Base-by-base conservation (phyloP, 306 rosid genomes). In the Vigna nakashimae region DNA sequence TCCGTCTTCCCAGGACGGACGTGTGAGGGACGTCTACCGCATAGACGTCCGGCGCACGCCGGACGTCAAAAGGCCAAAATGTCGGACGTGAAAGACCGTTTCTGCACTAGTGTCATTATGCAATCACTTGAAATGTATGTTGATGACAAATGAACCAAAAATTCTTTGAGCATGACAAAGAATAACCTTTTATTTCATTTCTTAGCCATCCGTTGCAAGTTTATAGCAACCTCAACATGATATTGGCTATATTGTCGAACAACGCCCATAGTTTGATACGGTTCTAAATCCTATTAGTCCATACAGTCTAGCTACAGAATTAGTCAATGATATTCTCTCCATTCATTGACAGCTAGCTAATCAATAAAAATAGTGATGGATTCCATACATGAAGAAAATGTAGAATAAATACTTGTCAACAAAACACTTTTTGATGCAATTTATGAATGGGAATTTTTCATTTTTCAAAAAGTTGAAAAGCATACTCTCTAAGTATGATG, bases 381-480 rank as follows among this genome's bases (percentile, higher is more conserved):
- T 76, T 52, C 65, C 73, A 22, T 65, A 3, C 45, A 34, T 9
- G 2, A 9, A 32, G 32, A 18, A 62, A 62, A 9, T 7, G 63
- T 50, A 50, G 55, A 64, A 76, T 76, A 76, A 53, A 64, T 76
- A 65, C 55, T 52, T 22, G 16, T 10, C 45, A 38, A 8, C 30
- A 13, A 22, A 55, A 50, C n/a, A 76, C 65, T 76, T 65, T 62
- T 45, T 46, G 50, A 50, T 10, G 34, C 71, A 75, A 48, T 75
- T 26, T 46, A 55, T 46, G 5, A 18, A 42, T 42, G 34, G 36
- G 18, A 30, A 43, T 20, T 18, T 65, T 66, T 42, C 32, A 20
- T 66, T 38, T 65, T 65, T 38, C 51, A 9, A 17, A 65, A 65
- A 65, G 52, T 38, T 65, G 70, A n/a, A 42, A 42, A 43, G 51